These are phyloP conservation scores for Colletotrichum liaoningense DNA, from an alignment of 2,329 filamentous ascomycete genomes.

Conservation along the genomic window DNA sequence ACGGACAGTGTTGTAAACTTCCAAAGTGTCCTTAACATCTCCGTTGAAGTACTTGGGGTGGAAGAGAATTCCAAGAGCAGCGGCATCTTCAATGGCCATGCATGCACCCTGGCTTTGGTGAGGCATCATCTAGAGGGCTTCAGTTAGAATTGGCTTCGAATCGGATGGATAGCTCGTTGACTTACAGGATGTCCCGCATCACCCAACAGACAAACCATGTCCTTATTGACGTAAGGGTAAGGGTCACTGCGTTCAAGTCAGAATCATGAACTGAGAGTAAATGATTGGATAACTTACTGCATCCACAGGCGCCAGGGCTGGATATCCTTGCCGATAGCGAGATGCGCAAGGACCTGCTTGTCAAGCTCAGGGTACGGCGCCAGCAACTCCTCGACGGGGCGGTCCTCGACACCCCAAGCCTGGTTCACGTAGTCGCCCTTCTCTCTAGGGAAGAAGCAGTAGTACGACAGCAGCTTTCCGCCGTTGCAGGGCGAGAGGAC, in stretches of 20 bases:
- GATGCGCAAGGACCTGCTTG: constrained; percentile 64
- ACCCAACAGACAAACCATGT: constrained; percentile 67
- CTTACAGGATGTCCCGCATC: constrained; percentile 74
- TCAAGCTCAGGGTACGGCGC: constrained; percentile 71
- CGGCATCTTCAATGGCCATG: constrained; percentile 76
- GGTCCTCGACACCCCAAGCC: constrained; percentile 65
- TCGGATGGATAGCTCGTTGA: background rate
- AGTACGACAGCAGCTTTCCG: constrained; percentile 74
- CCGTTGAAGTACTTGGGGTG: constrained; percentile 57
- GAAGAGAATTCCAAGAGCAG: constrained; percentile 72
- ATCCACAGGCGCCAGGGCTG: constrained; percentile 75
- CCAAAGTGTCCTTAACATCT: constrained; percentile 58
- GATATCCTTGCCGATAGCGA: constrained; percentile 71
- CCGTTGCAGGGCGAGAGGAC: constrained; percentile 77
- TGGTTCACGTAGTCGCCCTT: constrained; percentile 71
- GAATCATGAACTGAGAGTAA: background rate
- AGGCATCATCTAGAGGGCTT: constrained; percentile 51
- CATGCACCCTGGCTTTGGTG: constrained; percentile 77
- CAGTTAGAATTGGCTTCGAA: background rate
- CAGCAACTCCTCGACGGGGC: constrained; percentile 68
- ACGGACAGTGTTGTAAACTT: constrained; percentile 63
- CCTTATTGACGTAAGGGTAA: constrained; percentile 67
- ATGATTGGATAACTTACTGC: constrained; percentile 51
- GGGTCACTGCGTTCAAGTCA: constrained; percentile 45
- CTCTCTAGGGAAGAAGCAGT: constrained; percentile 75